Conservation (phyloP, 2,329 filamentous ascomycete genomes). For the Hypomyces perniciosus region DNA sequence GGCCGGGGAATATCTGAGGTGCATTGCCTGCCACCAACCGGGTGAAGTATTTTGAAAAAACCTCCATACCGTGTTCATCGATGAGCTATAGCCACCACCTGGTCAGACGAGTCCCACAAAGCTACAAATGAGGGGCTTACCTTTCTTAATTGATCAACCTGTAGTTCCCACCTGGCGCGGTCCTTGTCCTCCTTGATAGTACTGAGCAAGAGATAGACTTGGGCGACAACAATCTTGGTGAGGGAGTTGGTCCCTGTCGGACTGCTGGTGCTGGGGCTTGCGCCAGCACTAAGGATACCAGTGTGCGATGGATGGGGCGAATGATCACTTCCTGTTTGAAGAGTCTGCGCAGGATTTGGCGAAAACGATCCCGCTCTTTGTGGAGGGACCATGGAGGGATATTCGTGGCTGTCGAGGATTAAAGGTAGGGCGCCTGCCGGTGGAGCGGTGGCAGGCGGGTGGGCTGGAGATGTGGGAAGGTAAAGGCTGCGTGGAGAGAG, state of each 20-base stretch:
- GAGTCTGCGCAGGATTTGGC: slow-evolving; percentile 52
- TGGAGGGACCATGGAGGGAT: slow-evolving; percentile 52
- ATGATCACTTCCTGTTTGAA: slow-evolving; percentile 51
- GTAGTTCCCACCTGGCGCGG: slow-evolving; percentile 83
- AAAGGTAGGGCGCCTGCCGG: slow-evolving; percentile 31
- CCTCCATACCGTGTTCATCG: slow-evolving; percentile 98
- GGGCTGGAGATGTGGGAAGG: slow-evolving; percentile 25
- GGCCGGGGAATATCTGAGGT: slow-evolving; percentile 78
- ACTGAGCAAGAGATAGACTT: slow-evolving; percentile 90
- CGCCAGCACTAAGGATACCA: slow-evolving; percentile 53
- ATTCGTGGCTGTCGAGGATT: slow-evolving; percentile 27
- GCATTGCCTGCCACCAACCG: slow-evolving; percentile 89
- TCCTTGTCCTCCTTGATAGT: slow-evolving; percentile 92
- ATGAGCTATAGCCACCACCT: slow-evolving; percentile 57
- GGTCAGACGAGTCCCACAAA: slow-evolving; percentile 16
- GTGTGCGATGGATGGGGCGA: slow-evolving; percentile 53
- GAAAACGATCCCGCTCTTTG: slow-evolving; percentile 59
- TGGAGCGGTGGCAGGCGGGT: slow-evolving; percentile 29
- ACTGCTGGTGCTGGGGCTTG: slow-evolving; percentile 56
- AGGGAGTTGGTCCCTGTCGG: slow-evolving; percentile 61
- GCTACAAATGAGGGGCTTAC: slow-evolving; percentile 41
- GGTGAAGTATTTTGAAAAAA: slow-evolving; percentile 92
- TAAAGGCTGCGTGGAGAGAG: slow-evolving; percentile 22
- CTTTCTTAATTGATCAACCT: slow-evolving; percentile 87
- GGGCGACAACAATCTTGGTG: slow-evolving; percentile 89